These are phyloP conservation scores for Aspergillus piperis DNA, from an alignment of 2,329 filamentous ascomycete genomes.

Conservation along the genomic window DNA sequence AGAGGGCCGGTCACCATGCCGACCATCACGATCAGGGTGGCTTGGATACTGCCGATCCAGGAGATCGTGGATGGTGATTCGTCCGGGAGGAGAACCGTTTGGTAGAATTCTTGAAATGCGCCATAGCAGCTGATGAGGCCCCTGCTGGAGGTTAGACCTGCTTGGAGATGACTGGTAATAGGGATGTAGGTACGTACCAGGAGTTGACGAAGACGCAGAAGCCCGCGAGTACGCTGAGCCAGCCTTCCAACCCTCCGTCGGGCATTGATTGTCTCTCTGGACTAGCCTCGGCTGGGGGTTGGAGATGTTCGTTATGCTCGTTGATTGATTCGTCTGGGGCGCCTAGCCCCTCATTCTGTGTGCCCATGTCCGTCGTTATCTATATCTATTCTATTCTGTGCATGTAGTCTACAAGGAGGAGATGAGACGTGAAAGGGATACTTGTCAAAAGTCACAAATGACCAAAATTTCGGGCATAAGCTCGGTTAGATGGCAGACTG, in stretches of 20 bases:
- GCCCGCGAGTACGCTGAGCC: slow-evolving; percentile 32
- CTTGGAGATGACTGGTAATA: background rate
- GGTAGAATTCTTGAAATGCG: slow-evolving; percentile 53
- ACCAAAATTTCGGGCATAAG: background rate
- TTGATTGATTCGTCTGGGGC: background rate
- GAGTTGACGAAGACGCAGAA: slow-evolving; percentile 39
- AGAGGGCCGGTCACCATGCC: slow-evolving; percentile 51
- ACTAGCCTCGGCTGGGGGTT: background rate
- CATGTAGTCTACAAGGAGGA: background rate
- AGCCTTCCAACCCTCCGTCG: slow-evolving; percentile 32
- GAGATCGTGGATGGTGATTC: slow-evolving; percentile 47
- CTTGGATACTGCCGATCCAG: slow-evolving; percentile 51
- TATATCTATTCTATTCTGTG: background rate
- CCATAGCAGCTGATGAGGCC: slow-evolving; percentile 51
- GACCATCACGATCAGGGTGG: slow-evolving; percentile 50
- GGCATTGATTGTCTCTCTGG: slow-evolving; percentile 11
- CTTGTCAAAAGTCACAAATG: background rate
- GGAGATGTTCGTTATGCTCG: background rate
- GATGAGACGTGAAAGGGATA: background rate
- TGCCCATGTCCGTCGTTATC: background rate
- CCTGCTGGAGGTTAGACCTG: slow-evolving; percentile 15
- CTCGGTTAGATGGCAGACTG: background rate
- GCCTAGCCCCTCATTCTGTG: background rate
- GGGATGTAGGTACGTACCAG: slow-evolving; percentile 29
- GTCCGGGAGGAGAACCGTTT: slow-evolving; percentile 36